A percentile compares a stretch with the other conserved stretches of the same genome.
These are phyloP conservation scores for Cicer judaicum DNA, from an alignment of 306 rosid species.

Conservation along the genomic window DNA sequence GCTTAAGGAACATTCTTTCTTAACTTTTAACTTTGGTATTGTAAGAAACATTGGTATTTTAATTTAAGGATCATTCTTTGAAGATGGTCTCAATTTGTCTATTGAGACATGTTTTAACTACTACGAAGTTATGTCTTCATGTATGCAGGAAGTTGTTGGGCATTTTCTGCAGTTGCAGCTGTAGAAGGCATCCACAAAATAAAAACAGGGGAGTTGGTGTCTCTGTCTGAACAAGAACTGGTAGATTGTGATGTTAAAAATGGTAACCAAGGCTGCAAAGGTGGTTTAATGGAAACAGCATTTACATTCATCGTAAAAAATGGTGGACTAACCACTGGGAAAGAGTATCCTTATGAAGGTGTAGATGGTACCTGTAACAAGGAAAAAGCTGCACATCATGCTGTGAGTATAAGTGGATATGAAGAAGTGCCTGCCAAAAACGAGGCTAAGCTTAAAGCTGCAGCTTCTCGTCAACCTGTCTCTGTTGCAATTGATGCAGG, in stretches of 20 bases:
- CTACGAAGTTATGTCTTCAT: conserved; percentile 19
- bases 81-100: background rate
- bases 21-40: background rate
- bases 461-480: conserved; percentile 74
- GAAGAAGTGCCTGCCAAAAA: conserved; percentile 58
- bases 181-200: conserved; percentile 81
- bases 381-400: conserved; percentile 30
- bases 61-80: background rate
- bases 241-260: conserved; percentile 60
- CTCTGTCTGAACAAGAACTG: conserved; percentile 79
- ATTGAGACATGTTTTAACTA: conserved; percentile 5
- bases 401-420: conserved; percentile 58
- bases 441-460: conserved; percentile 61
- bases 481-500: conserved; percentile 69
- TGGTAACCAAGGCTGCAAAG: conserved; percentile 69
- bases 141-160: conserved; percentile 85
- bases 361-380: conserved; percentile 50
- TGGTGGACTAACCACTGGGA: conserved; percentile 58
- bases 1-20: background rate
- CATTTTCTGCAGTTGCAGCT: conserved; percentile 82
- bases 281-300: conserved; percentile 77
- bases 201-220: conserved; percentile 58
- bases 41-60: background rate
- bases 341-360: conserved; percentile 63
- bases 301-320: conserved; percentile 53